These are phyloP conservation scores for Psidium friedrichsthalianum DNA, from an alignment of 345 rosid genomes.

Conservation along the genomic window DNA sequence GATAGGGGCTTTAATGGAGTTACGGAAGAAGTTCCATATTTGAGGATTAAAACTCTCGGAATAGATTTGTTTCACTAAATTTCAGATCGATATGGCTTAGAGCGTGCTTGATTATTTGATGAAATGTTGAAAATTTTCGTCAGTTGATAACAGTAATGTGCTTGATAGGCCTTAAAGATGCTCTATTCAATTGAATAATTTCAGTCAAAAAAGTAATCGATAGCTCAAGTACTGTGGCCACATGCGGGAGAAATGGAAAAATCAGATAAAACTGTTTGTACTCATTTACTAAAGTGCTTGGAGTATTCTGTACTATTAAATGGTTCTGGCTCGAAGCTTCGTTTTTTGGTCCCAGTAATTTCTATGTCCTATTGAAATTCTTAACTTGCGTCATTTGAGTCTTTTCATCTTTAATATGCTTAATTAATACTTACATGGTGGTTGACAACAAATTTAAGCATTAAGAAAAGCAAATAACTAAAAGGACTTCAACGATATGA, in stretches of 20 bases:
- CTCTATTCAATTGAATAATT: too few species aligned
- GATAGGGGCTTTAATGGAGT: too few species aligned
- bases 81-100: background rate
- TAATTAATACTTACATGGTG: background rate
- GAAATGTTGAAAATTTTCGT: background rate
- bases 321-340: background rate
- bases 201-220: too few species aligned
- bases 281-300: too few species aligned
- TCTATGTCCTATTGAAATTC: background rate
- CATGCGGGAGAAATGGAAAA: background rate
- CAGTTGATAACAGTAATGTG: background rate
- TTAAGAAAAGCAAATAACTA: too few species aligned
- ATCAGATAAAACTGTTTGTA: too few species aligned
- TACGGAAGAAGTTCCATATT: background rate
- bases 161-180: background rate
- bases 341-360: background rate
- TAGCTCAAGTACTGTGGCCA: background rate
- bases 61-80: background rate
- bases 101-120: background rate
- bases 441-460: background rate
- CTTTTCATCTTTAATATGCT: background rate
- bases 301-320: too few species aligned
- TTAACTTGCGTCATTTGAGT: background rate
- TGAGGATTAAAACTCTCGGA: background rate
- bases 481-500: background rate